Evolutionary conservation across 441 rosid genomes (phyloP).

Genomic region (Pelargonium myrrhifolium): DNA sequence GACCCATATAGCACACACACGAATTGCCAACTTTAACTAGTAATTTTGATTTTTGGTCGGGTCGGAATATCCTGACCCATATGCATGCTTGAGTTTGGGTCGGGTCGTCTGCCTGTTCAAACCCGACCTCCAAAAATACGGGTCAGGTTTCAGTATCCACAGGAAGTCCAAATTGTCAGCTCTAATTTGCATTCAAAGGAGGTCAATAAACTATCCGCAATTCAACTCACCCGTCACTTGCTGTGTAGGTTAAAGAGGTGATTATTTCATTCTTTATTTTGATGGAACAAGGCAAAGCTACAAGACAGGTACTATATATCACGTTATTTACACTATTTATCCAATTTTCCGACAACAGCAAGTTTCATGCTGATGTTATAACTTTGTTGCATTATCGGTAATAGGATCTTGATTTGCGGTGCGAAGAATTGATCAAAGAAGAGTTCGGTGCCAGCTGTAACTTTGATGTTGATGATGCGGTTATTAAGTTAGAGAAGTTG

Average conservation of each 20-base stretch:
- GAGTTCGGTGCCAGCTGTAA: slow-evolving; percentile 77
- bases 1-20: too few species aligned
- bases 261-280: slow-evolving; percentile 73
- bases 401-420: slow-evolving; percentile 78
- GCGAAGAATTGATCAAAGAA: slow-evolving; percentile 76
- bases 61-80: too few species aligned
- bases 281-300: slow-evolving; percentile 74
- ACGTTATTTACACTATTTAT: background rate
- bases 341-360: background rate
- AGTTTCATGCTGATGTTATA: background rate
- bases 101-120: too few species aligned
- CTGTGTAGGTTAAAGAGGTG: slow-evolving; percentile 82
- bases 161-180: too few species aligned
- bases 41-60: too few species aligned
- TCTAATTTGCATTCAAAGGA: background rate
- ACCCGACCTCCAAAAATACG: too few species aligned
- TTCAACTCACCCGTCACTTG: background rate
- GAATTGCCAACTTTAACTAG: too few species aligned
- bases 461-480: slow-evolving; percentile 94
- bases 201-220: background rate
- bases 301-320: slow-evolving; percentile 38
- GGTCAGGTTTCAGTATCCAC: too few species aligned
- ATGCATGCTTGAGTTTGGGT: too few species aligned
- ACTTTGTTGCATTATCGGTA: background rate
- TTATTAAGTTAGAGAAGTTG: slow-evolving; percentile 77